phyloP scores from a whole-genome alignment of 495 filamentous ascomycete species.

The Trichocladium antarcticum region DNA sequence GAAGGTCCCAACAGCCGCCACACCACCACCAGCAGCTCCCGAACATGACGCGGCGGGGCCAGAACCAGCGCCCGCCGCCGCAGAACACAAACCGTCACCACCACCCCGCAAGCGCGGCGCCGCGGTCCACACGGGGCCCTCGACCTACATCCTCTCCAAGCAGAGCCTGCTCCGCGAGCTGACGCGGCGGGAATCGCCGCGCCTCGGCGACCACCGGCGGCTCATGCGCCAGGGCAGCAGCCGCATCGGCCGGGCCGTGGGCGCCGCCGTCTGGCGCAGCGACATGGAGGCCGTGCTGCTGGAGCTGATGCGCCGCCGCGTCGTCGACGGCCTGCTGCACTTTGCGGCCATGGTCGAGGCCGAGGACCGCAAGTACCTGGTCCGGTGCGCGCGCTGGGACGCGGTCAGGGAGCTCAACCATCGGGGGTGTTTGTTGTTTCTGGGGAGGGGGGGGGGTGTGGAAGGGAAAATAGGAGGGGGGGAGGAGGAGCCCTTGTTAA shows the following conservation, averaged over 20 bases:
- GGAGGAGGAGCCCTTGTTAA: too few relatives aligned
- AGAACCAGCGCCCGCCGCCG: neutral
- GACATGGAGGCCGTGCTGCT: slow-evolving; percentile 59
- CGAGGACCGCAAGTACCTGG: slow-evolving; percentile 24
- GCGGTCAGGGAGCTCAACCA: slow-evolving; percentile 22
- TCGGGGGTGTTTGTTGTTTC: slow-evolving; percentile 30
- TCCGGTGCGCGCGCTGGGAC: slow-evolving; percentile 27
- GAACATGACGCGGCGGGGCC: neutral
- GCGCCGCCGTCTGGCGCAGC: slow-evolving; percentile 43
- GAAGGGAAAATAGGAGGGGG: too few relatives aligned
- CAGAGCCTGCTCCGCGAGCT: slow-evolving; percentile 11
- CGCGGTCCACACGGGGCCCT: slow-evolving; percentile 3
- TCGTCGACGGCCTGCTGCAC: slow-evolving; percentile 32
- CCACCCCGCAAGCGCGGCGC: neutral
- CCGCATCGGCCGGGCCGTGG: slow-evolving; percentile 5
- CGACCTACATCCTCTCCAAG: slow-evolving; percentile 3
- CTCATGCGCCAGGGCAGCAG: slow-evolving; percentile 10
- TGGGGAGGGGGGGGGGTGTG: slow-evolving; percentile 10
- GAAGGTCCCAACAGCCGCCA: slow-evolving; percentile 21
- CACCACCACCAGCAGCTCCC: neutral
- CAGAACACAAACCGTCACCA: neutral
- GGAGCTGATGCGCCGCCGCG: slow-evolving; percentile 38
- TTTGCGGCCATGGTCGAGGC: slow-evolving; percentile 19
- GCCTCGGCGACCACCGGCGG: neutral
- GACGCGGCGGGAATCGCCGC: neutral